Evolutionary conservation across 2,329 filamentous ascomycete species (phyloP).

Genomic region (Colletotrichum caudatum): DNA sequence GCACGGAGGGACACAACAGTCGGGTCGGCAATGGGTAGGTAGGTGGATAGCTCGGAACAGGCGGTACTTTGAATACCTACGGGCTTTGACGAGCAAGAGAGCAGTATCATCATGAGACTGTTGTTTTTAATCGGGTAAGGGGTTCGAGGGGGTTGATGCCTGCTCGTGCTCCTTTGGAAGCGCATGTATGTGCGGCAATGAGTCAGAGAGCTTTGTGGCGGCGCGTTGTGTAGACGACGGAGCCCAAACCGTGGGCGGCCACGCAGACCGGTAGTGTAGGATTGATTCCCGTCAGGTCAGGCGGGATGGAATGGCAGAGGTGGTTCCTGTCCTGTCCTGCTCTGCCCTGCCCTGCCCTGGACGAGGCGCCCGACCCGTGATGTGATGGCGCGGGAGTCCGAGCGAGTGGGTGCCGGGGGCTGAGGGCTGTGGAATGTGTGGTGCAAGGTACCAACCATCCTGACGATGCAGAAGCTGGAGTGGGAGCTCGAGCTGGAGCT

Average conservation of each 20-base stretch:
- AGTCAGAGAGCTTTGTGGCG: neutral
- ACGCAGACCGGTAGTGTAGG: neutral
- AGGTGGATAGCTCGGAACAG: neutral
- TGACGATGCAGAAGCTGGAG: neutral
- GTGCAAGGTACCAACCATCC: neutral
- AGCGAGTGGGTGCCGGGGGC: conserved; percentile 18
- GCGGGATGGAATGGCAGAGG: conserved; percentile 28
- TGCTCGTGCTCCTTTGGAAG: conserved; percentile 17
- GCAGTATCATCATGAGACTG: conserved; percentile 31
- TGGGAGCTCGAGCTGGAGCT: neutral
- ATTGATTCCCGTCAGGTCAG: conserved; percentile 23
- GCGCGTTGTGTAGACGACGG: too few relatives aligned
- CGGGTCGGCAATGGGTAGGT: neutral
- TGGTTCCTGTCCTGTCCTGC: neutral
- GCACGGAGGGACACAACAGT: neutral
- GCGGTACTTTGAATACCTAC: neutral
- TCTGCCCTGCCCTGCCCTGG: neutral
- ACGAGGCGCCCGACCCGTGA: conserved; percentile 3
- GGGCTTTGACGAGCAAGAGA: neutral
- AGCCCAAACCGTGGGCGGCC: neutral
- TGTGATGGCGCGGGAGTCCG: conserved; percentile 29
- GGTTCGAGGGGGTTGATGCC: conserved; percentile 18
- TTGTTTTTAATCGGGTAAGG: conserved; percentile 13
- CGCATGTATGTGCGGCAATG: neutral
- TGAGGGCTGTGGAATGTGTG: conserved; percentile 11